phyloP scores from a whole-genome alignment of 2,329 filamentous ascomycete genomes.

The Trichoderma atrobrunneum region DNA sequence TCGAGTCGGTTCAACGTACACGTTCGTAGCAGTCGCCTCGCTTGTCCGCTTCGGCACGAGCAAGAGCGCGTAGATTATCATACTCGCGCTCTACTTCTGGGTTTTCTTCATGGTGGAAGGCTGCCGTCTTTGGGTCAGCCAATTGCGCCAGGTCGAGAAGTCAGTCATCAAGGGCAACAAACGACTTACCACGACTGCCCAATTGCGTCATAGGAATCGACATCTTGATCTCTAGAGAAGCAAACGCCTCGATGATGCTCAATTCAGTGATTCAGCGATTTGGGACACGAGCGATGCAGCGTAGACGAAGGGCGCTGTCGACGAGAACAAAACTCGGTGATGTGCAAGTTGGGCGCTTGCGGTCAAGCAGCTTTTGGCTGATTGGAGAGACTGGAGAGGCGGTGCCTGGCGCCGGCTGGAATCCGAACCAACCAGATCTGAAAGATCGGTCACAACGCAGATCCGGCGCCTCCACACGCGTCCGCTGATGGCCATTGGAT shows the following conservation, averaged over 20 bases:
- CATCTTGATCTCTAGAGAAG: slow-evolving; percentile 25
- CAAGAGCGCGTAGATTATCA: slow-evolving; percentile 81
- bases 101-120: slow-evolving; percentile 71
- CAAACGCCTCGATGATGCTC: neutral
- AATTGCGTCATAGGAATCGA: slow-evolving; percentile 40
- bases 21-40: slow-evolving; percentile 73
- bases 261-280: neutral
- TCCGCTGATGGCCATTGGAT: neutral
- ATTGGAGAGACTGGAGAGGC: neutral
- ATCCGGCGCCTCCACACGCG: slow-evolving; percentile 11
- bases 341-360: slow-evolving; percentile 2
- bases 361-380: neutral
- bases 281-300: neutral
- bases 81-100: slow-evolving; percentile 78
- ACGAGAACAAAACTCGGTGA: neutral
- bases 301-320: neutral
- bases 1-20: slow-evolving; percentile 43
- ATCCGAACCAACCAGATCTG: slow-evolving; percentile 18
- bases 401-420: slow-evolving; percentile 12
- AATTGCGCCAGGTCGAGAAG: neutral
- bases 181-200: slow-evolving; percentile 41
- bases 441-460: neutral
- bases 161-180: neutral
- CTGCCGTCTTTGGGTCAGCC: slow-evolving; percentile 41
- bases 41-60: slow-evolving; percentile 75